Conservation (phyloP, 805 yeast genomes). For the Kuraishia borneana region DNA sequence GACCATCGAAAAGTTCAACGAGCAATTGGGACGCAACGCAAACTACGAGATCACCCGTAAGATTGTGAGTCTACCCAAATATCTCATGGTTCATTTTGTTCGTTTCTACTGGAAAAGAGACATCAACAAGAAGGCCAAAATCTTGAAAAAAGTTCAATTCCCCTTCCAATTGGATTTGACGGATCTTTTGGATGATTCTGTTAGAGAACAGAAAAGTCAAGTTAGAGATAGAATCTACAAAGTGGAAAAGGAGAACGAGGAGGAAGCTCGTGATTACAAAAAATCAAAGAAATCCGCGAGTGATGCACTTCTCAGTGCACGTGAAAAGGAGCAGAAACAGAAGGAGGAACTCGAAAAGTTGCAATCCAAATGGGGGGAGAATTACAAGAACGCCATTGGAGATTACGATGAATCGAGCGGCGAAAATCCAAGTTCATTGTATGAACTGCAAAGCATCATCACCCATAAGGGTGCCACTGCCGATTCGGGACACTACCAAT, state of each 20-base stretch:
- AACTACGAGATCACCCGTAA: constrained; percentile 47
- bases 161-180: constrained; percentile 88
- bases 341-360: constrained; percentile 35
- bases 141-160: constrained; percentile 86
- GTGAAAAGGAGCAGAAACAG: constrained; percentile 46
- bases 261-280: constrained; percentile 62
- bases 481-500: constrained; percentile 95
- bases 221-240: constrained; percentile 70
- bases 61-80: constrained; percentile 75
- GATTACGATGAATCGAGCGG: constrained; percentile 42
- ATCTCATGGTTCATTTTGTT: constrained; percentile 82
- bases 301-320: constrained; percentile 27
- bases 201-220: constrained; percentile 53
- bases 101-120: constrained; percentile 96
- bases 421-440: constrained; percentile 80
- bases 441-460: constrained; percentile 71
- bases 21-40: constrained; percentile 60
- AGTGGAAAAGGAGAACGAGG: constrained; percentile 64
- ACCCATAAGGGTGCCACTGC: constrained; percentile 95
- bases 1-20: constrained; percentile 65
- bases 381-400: constrained; percentile 32
- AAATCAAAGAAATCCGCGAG: constrained; percentile 32
- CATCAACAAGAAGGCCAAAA: constrained; percentile 82
- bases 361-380: constrained; percentile 35
- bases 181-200: constrained; percentile 74